Evolutionary conservation across 768 basidiomycete genomes (phyloP), one percentile per base, ranked within the genome.

Genomic region (Suillus bovinus): DNA sequence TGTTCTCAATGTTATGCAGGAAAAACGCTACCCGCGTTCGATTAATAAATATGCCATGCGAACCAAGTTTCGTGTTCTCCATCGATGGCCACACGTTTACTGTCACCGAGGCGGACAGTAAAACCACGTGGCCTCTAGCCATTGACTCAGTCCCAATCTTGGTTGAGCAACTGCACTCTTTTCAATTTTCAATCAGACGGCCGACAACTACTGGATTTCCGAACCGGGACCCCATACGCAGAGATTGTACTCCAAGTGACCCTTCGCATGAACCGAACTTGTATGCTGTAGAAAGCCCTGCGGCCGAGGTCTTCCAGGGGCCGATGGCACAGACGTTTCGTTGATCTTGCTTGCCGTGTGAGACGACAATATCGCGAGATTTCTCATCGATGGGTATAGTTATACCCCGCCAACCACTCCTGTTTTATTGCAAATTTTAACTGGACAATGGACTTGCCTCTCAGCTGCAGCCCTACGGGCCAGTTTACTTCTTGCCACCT

Each of bases 151-250:
- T 79, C 42, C 71, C 71, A 29, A 70, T 77, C 17, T 74, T 71
- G 16, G 68, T 72, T n/a, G 80, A 78, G 8, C 82, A 82, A 63
- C 77, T 80, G 17, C 80, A 81, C 58, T 82, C 79, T 2, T 73
- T 83, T n/a, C n/a, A 62, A 68, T 82, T n/a, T 65, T 81, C 9
- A 68, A 78, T 64, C 72, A 78, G 47, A 66, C 68, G 1, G 59
- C 77, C 29, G 67, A 52, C 49, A 82, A 83, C 69, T 83, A 84
- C 63, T 83, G 74, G 63, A 54, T 64, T 53, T n/a, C n/a, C n/a
- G n/a, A n/a, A n/a, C n/a, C 59, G 53, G 27, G 60, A 66, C 8
- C 69, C 73, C 24, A 61, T 53, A 9, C 7, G 14, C 44, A 27
- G 24, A 34, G 34, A 61, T 31, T 22, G 44, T 27, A 38, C 60